These are phyloP conservation scores for Rhizophagus sp. DNA, from an alignment of 192 early-diverging fungal genomes.

Conservation along the genomic window DNA sequence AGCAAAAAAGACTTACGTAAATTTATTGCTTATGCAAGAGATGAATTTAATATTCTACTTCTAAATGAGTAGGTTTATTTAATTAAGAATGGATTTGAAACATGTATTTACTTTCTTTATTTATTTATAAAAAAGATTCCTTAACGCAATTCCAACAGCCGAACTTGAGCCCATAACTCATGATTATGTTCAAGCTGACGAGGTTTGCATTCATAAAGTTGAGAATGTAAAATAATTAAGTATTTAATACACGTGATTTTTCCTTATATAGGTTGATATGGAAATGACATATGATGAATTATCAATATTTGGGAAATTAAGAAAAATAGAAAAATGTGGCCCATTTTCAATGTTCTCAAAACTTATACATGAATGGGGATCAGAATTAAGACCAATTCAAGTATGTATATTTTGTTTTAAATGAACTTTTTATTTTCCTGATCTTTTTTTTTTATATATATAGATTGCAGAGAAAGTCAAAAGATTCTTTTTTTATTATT, in stretches of 20 bases:
- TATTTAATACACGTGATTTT: neutral
- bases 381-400: slow-evolving; percentile 57
- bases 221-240: neutral
- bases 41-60: slow-evolving; percentile 66
- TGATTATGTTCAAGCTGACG: slow-evolving; percentile 85
- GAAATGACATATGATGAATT: slow-evolving; percentile 97
- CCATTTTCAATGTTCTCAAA: slow-evolving; percentile 95
- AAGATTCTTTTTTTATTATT: slow-evolving; percentile 93
- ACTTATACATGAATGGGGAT: slow-evolving; percentile 80
- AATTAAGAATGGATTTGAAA: neutral
- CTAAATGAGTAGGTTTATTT: slow-evolving; percentile 48
- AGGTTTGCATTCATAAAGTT: slow-evolving; percentile 42
- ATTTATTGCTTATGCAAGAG: slow-evolving; percentile 74
- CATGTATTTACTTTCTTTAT: neutral
- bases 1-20: slow-evolving; percentile 84
- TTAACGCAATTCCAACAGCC: slow-evolving; percentile 88
- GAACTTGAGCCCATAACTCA: slow-evolving; percentile 92
- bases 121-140: slow-evolving; percentile 53
- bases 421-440: neutral
- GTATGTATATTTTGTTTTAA: slow-evolving; percentile 37
- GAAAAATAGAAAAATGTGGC: slow-evolving; percentile 86
- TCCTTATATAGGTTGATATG: slow-evolving; percentile 75
- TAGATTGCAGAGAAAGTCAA: slow-evolving; percentile 93
- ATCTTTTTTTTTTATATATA: neutral
- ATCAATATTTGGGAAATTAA: slow-evolving; percentile 84